Base-by-base conservation (phyloP, 2,329 filamentous ascomycete species). In the Stagonosporopsis tanaceti region DNA sequence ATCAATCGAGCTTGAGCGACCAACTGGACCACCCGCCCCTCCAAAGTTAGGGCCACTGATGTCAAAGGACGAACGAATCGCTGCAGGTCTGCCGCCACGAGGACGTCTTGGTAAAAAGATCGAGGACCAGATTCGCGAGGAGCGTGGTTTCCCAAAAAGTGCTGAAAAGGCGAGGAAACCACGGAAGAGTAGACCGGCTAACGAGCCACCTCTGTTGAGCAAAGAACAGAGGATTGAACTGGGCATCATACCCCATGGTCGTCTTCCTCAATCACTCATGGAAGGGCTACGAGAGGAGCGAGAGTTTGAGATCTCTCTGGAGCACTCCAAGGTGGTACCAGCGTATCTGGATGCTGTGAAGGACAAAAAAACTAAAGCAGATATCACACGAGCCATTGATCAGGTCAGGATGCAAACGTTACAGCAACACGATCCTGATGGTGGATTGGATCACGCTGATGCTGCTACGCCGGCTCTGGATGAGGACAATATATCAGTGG, bases 11-110 rank as follows among this genome's bases (percentile, higher is more conserved):
- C 50, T 41, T 4, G 50, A 53, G 25, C 22, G 35, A 15, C 46
- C 39, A 24, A 12, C 28, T 12, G 37, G n/a, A 25, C 28, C 32
- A 14, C 56, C 65, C 5, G 47, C 38, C 2, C 53, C 61, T 15
- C 27, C 54, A 17, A 40, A 53, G 7, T 47, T 45, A 30, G 52
- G 57, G 11, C 66, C 68, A 11, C 57, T 72, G 2, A 65, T 74
- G 63, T 66, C 70, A 30, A 65, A 61, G 37, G 71, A 71, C 38
- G 63, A 73, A 47, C 66, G 71, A 30, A 60, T 65, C n/a, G 65
- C 64, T 3, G 59, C 57, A 32, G 70, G 69, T 7, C 45, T 74
- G 12, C 65, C 71, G 4, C 51, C 59, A 17, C 65, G 53, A 35
- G 71, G 70, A n/a, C 62, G 69, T 20, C 41, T 73, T 24, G 63